Base-by-base conservation (phyloP, 805 yeast genomes). In the Candida montana region DNA sequence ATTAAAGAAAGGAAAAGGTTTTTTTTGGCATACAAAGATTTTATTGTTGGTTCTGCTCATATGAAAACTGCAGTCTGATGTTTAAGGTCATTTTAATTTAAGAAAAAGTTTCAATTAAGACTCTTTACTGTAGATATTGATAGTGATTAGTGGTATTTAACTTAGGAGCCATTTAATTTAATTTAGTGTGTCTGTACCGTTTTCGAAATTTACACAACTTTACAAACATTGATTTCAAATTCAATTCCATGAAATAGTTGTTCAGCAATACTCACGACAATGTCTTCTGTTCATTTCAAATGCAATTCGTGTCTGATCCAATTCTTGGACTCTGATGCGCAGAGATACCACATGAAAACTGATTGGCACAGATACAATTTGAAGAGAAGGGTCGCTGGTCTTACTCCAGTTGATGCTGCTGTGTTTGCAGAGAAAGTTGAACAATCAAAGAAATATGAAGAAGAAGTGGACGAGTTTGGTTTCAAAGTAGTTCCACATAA, bases 281-380 rank as follows among this genome's bases (percentile, higher is more conserved):
- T 50, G 32, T 40, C 47, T 11, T 37, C 51, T 3, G 42, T 58
- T 5, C 53, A 55, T 30, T 79, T 72, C 61, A 88, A 96, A 11
- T 93, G 99, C 65, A 86, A 90, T 57, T 83, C 96, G 17, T 93
- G 99, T 63, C 79, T 79, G 19, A 77, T 88, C 49, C 80, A 81
- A 35, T 93, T 93, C 57, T 77, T 81, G 33, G 71, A 81, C 29
- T 82, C 95, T n/a, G 93, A 82, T 48, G 70, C 81, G 44, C 99
- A 93, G 65, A 73, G 98, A 48, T 74, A 74, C 49, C 99, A 93
- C 61, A 93, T 93, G 99, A 88, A 86, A 59, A 81, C 96, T 3
- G 99, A 93, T 42, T 93, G 99, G 99, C 99, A 93, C 59, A 75
- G 99, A 48, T 93, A 93, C 63, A 93, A 93, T 57, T 72, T 93